phyloP scores from a whole-genome alignment of 2,329 filamentous ascomycete genomes.

The Fusarium temperatum region DNA sequence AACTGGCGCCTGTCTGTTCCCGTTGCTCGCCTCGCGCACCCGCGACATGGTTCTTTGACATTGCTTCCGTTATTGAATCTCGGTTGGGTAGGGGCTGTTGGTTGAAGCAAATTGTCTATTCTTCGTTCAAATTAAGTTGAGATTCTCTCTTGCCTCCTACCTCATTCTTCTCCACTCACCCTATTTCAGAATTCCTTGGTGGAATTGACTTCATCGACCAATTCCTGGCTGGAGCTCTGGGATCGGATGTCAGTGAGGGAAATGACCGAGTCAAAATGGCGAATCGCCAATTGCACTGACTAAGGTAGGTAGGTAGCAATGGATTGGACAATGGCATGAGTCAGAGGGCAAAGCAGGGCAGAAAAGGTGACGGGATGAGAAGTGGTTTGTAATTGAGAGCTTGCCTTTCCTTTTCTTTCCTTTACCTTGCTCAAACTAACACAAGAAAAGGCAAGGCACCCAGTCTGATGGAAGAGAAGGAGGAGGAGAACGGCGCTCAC shows the following conservation, averaged over 20 bases:
- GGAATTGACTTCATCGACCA: slow-evolving; percentile 24
- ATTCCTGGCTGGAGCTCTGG: slow-evolving; percentile 8
- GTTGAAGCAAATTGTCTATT: not conserved
- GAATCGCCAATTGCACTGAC: slow-evolving; percentile 2
- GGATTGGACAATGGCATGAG: slow-evolving; percentile 6
- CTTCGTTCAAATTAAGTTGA: slow-evolving; percentile 6
- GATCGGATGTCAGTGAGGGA: not conserved
- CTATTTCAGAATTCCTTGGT: slow-evolving; percentile 5
- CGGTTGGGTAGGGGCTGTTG: slow-evolving; percentile 10
- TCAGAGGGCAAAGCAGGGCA: not conserved
- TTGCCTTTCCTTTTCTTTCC: not conserved
- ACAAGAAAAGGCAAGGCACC: not conserved
- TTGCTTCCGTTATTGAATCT: not conserved
- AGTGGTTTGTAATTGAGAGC: slow-evolving; percentile 25
- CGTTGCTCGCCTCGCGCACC: slow-evolving; percentile 12
- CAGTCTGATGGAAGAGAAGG: slow-evolving; percentile 5
- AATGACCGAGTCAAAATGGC: not conserved
- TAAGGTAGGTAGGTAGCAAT: not conserved
- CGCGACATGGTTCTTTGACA: not conserved
- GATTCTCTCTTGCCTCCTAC: not conserved
- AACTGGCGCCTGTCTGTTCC: slow-evolving; percentile 11
- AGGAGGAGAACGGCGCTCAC: not conserved
- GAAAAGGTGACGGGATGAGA: not conserved
- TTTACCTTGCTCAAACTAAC: not conserved
- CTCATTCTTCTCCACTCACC: slow-evolving; percentile 19